Evolutionary conservation across 140 eudicot species (phyloP).

Genomic region (Artemisia princeps): DNA sequence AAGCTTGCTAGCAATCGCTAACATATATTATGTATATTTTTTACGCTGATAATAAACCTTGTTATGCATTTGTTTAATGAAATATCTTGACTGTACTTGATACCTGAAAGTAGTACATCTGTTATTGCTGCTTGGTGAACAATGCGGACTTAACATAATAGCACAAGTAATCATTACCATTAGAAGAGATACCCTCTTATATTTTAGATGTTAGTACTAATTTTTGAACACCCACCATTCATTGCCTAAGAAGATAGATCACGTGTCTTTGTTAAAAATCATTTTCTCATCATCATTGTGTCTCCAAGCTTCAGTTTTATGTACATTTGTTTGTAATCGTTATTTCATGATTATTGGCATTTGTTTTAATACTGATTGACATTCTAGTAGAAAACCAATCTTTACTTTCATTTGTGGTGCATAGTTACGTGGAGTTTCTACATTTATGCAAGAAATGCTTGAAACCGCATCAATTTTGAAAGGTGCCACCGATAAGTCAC

Average conservation of each 20-base stretch:
- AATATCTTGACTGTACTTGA: not conserved
- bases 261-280: not conserved
- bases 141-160: too few species aligned
- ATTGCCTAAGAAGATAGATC: not conserved
- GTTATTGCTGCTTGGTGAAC: too few species aligned
- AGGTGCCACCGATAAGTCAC: slow-evolving; percentile 86
- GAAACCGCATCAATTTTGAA: slow-evolving; percentile 95
- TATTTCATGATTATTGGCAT: too few species aligned
- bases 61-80: not conserved
- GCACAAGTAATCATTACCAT: too few species aligned
- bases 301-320: too few species aligned
- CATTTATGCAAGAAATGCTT: slow-evolving; percentile 99
- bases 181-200: too few species aligned
- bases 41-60: not conserved
- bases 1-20: not conserved
- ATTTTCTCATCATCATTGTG: not conserved
- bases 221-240: too few species aligned
- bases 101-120: not conserved
- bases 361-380: too few species aligned
- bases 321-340: too few species aligned
- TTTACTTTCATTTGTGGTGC: slow-evolving; percentile 11
- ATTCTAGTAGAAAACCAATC: not conserved
- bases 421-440: slow-evolving; percentile 93
- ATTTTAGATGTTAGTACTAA: too few species aligned
- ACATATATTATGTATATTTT: not conserved